A percentile compares a stretch with the other conserved stretches of the same genome.
These are phyloP conservation scores for Fraxinus latifolia DNA, from an alignment of 305 asterid genomes.

Conservation along the genomic window DNA sequence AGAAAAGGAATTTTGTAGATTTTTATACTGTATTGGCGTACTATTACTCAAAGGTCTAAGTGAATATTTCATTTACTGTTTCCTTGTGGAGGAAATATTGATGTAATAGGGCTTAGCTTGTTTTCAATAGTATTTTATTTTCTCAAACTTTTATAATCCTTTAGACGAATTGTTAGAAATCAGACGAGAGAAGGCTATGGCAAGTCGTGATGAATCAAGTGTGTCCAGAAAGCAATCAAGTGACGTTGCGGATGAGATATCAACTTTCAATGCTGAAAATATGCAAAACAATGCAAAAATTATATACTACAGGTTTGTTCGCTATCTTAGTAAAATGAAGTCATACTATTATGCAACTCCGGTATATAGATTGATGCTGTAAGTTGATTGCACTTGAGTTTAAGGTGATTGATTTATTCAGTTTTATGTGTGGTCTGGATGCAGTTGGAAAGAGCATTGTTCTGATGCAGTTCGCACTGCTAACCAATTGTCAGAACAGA, in stretches of 20 bases:
- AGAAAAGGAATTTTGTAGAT: background rate
- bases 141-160: background rate
- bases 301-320: constrained; percentile 53
- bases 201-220: constrained; percentile 47
- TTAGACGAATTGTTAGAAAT: constrained; percentile 23
- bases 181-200: constrained; percentile 34
- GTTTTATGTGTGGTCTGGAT: background rate
- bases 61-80: background rate
- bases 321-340: background rate
- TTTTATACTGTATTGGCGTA: background rate
- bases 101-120: background rate
- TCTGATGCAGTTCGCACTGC: background rate
- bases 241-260: constrained; percentile 48
- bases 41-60: background rate
- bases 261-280: constrained; percentile 64
- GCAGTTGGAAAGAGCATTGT: background rate
- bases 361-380: background rate
- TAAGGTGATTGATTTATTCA: background rate
- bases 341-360: background rate
- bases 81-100: background rate
- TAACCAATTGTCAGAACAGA: background rate
- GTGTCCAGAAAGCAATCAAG: constrained; percentile 39
- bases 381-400: background rate
- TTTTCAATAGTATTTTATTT: background rate
- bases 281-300: constrained; percentile 61